Evolutionary conservation across 2,329 filamentous ascomycete species (phyloP), one percentile per base, ranked within the genome.

Genomic region (Alternaria atra): DNA sequence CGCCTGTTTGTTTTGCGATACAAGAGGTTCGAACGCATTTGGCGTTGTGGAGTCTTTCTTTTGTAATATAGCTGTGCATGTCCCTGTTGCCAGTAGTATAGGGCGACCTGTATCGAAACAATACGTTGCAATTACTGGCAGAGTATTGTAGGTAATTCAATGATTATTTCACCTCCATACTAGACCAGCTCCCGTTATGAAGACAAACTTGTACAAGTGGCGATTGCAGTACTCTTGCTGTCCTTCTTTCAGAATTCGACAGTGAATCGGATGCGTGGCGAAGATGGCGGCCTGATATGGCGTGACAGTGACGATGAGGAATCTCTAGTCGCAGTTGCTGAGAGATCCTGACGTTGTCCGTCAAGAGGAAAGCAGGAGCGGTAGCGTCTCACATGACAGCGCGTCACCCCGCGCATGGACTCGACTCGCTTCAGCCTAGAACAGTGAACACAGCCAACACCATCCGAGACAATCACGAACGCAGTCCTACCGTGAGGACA

Each of bases 321-420:
- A 34, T 32, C 12, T 34, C 17, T 35, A 17, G 30, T 37, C 20
- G 32, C 13, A 5, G 20, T 27, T 50, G 32, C 32, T 50, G 46
- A 23, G 2, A 37, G 39, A 42, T 25, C 6, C 20, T 20, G 20
- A 20, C 20, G 20, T 20, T 20, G 39, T 37, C 6, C 5, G 43
- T 50, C 30, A 20, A 37, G 48, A 40, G 29, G 30, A 27, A 34
- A 30, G 27, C n/a, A 15, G 35, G 13, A 9, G 23, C 35, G 55
- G 20, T 62, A 62, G 51, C 44, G 50, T 32, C 40, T 55, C 60
- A 62, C 60, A 42, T 62, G 60, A 59, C 34, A 51, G 55, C 60
- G 60, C 60, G 60, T 60, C 51, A 58, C 17, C 35, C 48, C 55
- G 52, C 53, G 50, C 55, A 25, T 44, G 30, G 20, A 32, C 53